Conservation (phyloP, 371 early-diverging fungal species). For the Choanephora cucurbitarum region DNA sequence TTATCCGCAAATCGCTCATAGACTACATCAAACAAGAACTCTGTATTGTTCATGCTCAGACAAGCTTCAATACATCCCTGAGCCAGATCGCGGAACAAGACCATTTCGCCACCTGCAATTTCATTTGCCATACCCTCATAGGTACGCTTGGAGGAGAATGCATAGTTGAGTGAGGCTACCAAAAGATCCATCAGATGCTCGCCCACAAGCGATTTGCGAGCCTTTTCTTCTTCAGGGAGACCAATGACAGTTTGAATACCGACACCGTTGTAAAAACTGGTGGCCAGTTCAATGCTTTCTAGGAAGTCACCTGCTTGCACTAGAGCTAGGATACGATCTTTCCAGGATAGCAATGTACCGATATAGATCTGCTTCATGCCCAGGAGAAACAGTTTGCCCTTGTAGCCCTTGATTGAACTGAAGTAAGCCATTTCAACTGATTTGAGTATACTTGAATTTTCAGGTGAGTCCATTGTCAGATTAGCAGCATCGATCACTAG, state of each 20-base stretch:
- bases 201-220: constrained; percentile 61
- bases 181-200: constrained; percentile 71
- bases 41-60: constrained; percentile 64
- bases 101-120: constrained; percentile 44
- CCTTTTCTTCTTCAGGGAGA: constrained; percentile 65
- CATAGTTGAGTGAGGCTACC: constrained; percentile 66
- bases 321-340: constrained; percentile 71
- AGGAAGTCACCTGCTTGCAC: constrained; percentile 73
- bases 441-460: constrained; percentile 22
- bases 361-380: constrained; percentile 65
- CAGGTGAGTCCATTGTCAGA: constrained; percentile 5
- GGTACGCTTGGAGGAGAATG: constrained; percentile 57
- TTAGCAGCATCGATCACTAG: constrained; percentile 20
- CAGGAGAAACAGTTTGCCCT: constrained; percentile 68
- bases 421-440: constrained; percentile 72
- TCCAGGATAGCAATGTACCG: constrained; percentile 76
- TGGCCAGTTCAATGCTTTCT: constrained; percentile 69
- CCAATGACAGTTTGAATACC: constrained; percentile 67
- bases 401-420: constrained; percentile 67
- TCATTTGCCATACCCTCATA: constrained; percentile 50
- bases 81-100: constrained; percentile 58
- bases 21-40: constrained; percentile 72
- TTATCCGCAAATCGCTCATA: constrained; percentile 73
- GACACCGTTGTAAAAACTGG: constrained; percentile 67
- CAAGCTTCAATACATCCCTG: constrained; percentile 68